phyloP scores from a whole-genome alignment of 2,329 filamentous ascomycete genomes.

The Penicillium glabrum region DNA sequence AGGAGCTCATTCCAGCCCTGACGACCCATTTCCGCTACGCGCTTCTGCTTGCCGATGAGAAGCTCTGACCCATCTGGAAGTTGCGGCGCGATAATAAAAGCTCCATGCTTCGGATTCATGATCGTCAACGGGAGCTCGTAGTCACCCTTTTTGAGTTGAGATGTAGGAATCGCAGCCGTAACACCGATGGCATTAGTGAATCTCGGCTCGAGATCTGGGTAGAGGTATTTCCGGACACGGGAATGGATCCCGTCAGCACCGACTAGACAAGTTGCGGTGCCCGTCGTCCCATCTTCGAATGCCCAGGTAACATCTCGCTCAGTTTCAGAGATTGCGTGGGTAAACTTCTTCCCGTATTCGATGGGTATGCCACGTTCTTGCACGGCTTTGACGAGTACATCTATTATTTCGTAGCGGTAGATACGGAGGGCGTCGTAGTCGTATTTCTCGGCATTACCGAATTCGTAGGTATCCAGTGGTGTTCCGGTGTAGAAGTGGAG shows the following conservation, averaged over 20 bases:
- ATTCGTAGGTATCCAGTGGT: conserved; percentile 44
- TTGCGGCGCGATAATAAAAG: conserved; percentile 55
- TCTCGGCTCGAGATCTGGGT: conserved; percentile 49
- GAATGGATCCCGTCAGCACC: conserved; percentile 64
- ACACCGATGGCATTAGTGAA: conserved; percentile 53
- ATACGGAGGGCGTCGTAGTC: conserved; percentile 57
- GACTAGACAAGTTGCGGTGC: conserved; percentile 48
- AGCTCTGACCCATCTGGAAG: conserved; percentile 50
- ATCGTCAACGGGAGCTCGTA: conserved; percentile 48
- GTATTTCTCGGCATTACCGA: conserved; percentile 50
- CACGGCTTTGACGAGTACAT: conserved; percentile 47
- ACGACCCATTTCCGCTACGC: conserved; percentile 38
- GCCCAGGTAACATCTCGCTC: conserved; percentile 45
- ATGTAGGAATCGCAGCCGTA: conserved; percentile 38
- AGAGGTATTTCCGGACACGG: conserved; percentile 52
- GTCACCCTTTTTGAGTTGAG: conserved; percentile 32
- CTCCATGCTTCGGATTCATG: conserved; percentile 44
- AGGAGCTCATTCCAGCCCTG: conserved; percentile 45
- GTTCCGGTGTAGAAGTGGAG: conserved; percentile 46
- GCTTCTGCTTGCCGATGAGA: conserved; percentile 49
- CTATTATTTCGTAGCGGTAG: conserved; percentile 54
- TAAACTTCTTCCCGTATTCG: conserved; percentile 51
- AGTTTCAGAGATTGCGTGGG: conserved; percentile 43
- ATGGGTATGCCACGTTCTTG: conserved; percentile 39
- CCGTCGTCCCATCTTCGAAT: conserved; percentile 49